Evolutionary conservation across 345 rosid species (phyloP).

Genomic region (Sisymbrium altissimum): DNA sequence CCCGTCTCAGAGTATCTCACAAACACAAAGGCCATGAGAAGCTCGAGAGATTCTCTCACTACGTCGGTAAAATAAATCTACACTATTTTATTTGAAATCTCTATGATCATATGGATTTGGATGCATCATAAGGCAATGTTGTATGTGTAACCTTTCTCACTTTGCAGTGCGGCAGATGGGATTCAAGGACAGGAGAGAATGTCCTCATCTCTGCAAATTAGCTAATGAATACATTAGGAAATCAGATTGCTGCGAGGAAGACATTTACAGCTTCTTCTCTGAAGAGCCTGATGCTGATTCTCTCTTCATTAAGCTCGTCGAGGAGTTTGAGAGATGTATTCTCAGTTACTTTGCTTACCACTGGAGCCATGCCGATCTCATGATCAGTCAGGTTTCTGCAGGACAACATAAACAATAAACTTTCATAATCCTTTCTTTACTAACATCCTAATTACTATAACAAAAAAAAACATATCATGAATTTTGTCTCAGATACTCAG

Average conservation of each 20-base stretch:
- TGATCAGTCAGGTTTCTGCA: conserved; percentile 71
- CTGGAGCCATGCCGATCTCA: conserved; percentile 73
- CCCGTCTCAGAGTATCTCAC: conserved; percentile 44
- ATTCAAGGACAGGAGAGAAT: conserved; percentile 70
- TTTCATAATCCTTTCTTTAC: background rate
- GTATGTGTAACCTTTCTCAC: background rate
- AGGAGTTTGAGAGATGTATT: conserved; percentile 88
- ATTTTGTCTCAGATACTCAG: conserved; percentile 51
- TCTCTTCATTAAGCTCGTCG: conserved; percentile 75
- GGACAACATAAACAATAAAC: background rate
- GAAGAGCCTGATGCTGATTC: conserved; percentile 67
- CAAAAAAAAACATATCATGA: conserved; percentile 3
- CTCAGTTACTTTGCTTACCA: conserved; percentile 93
- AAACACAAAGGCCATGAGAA: conserved; percentile 50
- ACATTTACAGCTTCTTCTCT: conserved; percentile 62
- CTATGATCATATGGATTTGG: conserved; percentile 12
- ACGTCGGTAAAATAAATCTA: conserved; percentile 62
- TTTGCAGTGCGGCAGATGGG: conserved; percentile 89
- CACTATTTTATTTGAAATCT: conserved; percentile 5
- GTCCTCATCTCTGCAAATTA: conserved; percentile 81
- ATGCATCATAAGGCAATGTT: conserved; percentile 14
- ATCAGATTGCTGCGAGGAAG: conserved; percentile 64
- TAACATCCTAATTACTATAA: background rate
- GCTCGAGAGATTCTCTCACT: conserved; percentile 86
- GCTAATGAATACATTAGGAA: conserved; percentile 76